Base-by-base conservation (phyloP, 164 flowering plant genomes). In the Malania oleifera region DNA sequence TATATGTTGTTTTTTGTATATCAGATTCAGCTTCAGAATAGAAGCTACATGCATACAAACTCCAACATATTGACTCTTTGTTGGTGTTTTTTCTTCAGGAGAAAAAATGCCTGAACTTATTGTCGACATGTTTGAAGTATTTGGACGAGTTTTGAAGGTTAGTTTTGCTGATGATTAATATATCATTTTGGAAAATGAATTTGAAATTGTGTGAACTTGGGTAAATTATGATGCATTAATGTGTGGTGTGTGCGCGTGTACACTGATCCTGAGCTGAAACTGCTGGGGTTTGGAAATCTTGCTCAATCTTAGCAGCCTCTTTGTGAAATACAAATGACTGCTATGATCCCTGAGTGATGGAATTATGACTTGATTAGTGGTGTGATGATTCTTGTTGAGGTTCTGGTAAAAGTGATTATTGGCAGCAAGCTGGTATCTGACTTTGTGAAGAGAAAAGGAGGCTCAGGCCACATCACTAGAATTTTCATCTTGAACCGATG, bases 141-240 rank as follows among this genome's bases (percentile, higher is more conserved):
- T 81, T 78, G 87, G 84, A 49, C 67, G 71, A 61, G 89, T 66
- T 44, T 56, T 87, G 13, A 83, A 81, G 97, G 98, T 89, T 67
- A 37, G 67, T 70, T 58, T 39, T 46, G 18, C n/a, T 44, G 6
- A 27, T 27, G 18, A 3, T 59, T 37, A n/a, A n/a, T n/a, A n/a
- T n/a, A n/a, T n/a, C n/a, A n/a, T n/a, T n/a, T n/a, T n/a, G n/a
- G n/a, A n/a, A n/a, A n/a, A n/a, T n/a, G n/a, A n/a, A n/a, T n/a
- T n/a, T n/a, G n/a, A n/a, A n/a, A n/a, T n/a, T n/a, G n/a, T n/a
- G n/a, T n/a, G n/a, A n/a, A 31, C 35, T 31, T 31, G 35, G n/a
- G n/a, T n/a, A n/a, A n/a, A n/a, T n/a, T n/a, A n/a, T n/a, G n/a
- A n/a, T n/a, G n/a, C n/a, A n/a, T n/a, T n/a, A n/a, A n/a, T n/a